Percentiles rank a stretch among this genome's conserved stretches.
Conservation (phyloP, 176 grass and related monocot species). For the Puccinellia tenuiflora region DNA sequence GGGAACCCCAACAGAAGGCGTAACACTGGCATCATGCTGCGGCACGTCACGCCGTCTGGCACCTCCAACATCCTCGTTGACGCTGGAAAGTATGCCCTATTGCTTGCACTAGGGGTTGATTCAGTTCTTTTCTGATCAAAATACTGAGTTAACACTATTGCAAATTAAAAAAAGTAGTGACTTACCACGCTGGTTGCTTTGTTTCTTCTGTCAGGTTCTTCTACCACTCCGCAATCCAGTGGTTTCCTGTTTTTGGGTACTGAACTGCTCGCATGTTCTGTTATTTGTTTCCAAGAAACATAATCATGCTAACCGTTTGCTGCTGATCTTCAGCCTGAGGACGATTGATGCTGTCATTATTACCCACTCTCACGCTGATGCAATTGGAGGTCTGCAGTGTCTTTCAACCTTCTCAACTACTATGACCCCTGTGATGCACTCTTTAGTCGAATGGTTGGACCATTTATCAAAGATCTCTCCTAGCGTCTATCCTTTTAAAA, state of each 20-base stretch:
- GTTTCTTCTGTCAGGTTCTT: slow-evolving; percentile 69
- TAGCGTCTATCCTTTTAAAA: background rate
- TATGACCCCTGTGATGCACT: background rate
- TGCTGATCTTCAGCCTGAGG: slow-evolving; percentile 58
- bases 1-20: slow-evolving; percentile 77
- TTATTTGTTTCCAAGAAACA: slow-evolving; percentile 10
- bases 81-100: slow-evolving; percentile 69
- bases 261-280: background rate
- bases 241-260: slow-evolving; percentile 81
- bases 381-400: slow-evolving; percentile 74
- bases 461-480: background rate
- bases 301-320: background rate
- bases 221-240: slow-evolving; percentile 75
- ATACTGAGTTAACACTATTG: background rate
- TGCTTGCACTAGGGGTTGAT: background rate
- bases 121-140: background rate
- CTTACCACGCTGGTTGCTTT: background rate
- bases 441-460: background rate
- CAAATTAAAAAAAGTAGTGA: background rate
- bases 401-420: background rate
- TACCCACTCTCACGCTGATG: slow-evolving; percentile 95
- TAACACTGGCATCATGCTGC: slow-evolving; percentile 76
- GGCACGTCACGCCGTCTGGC: slow-evolving; percentile 47
- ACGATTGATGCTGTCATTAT: slow-evolving; percentile 71
- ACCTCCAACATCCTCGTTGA: slow-evolving; percentile 77